phyloP scores from a whole-genome alignment of 2,329 filamentous ascomycete species.

The Biscogniauxia mediterranea region DNA sequence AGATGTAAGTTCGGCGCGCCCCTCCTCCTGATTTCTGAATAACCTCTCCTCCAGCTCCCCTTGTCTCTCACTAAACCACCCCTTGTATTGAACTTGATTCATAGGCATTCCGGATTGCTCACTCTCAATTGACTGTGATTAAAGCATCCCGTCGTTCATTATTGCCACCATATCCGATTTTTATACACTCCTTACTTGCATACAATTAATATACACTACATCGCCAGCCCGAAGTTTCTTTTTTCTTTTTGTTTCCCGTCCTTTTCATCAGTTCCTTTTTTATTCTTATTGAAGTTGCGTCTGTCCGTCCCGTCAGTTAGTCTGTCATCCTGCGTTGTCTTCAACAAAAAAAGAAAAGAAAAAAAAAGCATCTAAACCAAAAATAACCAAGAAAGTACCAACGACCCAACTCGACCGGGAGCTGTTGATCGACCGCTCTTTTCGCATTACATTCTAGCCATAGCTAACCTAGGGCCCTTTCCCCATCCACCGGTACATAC shows the following conservation, averaged over 20 bases:
- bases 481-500: background rate
- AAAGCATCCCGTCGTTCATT: constrained; percentile 1
- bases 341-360: no score
- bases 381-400: background rate
- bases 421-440: background rate
- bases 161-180: background rate
- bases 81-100: background rate
- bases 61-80: background rate
- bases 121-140: background rate
- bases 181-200: background rate
- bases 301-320: background rate
- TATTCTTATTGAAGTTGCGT: background rate
- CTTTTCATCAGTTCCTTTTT: no score
- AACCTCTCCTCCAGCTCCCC: background rate
- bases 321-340: no score
- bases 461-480: background rate
- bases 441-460: background rate
- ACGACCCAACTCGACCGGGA: background rate
- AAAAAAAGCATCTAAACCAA: background rate
- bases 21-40: background rate
- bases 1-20: background rate
- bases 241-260: no score
- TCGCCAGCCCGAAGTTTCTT: background rate
- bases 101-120: background rate
- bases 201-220: background rate